Conservation (phyloP, 2,329 filamentous ascomycete genomes). For the Pyrenochaeta sp. region DNA sequence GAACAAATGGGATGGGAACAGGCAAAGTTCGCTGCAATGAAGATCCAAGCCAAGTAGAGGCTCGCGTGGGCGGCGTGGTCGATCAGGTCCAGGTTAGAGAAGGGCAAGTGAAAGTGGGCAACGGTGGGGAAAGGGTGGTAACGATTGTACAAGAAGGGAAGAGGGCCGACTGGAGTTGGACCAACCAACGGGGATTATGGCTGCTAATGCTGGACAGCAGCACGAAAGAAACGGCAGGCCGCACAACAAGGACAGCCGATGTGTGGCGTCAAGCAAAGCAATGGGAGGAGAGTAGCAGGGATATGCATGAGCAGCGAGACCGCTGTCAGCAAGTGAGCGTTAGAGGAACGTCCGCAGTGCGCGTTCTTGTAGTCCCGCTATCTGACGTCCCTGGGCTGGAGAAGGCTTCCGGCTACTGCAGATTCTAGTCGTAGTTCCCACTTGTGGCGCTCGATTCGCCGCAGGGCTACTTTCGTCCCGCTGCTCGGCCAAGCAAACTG, state of each 20-base stretch:
- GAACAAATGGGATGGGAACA: slow-evolving; percentile 38
- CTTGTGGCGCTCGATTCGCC: slow-evolving; percentile 46
- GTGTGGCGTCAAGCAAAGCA: slow-evolving; percentile 46
- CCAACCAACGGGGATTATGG: slow-evolving; percentile 44
- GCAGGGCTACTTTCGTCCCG: slow-evolving; percentile 42
- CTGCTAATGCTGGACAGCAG: slow-evolving; percentile 39
- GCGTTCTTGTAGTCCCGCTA: slow-evolving; percentile 42
- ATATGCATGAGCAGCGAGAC: slow-evolving; percentile 44
- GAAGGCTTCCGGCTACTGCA: slow-evolving; percentile 39
- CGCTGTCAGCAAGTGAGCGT: slow-evolving; percentile 43
- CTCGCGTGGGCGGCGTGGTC: slow-evolving; percentile 47
- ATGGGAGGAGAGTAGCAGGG: slow-evolving; percentile 43
- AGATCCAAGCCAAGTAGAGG: slow-evolving; percentile 46
- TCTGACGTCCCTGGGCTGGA: slow-evolving; percentile 46
- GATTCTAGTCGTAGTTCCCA: slow-evolving; percentile 44
- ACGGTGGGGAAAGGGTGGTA: slow-evolving; percentile 43
- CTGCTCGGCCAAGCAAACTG: slow-evolving; percentile 38
- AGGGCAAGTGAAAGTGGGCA: slow-evolving; percentile 39
- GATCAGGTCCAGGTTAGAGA: slow-evolving; percentile 44
- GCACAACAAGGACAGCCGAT: slow-evolving; percentile 46
- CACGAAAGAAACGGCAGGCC: slow-evolving; percentile 44
- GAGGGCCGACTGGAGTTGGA: slow-evolving; percentile 43
- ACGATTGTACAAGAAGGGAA: slow-evolving; percentile 50
- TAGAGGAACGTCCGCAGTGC: slow-evolving; percentile 32
- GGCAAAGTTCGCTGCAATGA: slow-evolving; percentile 41